Percentiles rank a stretch among this genome's conserved stretches.
These are phyloP conservation scores for Phoma sp. DNA, from an alignment of 2,329 filamentous ascomycete species.

Conservation along the genomic window DNA sequence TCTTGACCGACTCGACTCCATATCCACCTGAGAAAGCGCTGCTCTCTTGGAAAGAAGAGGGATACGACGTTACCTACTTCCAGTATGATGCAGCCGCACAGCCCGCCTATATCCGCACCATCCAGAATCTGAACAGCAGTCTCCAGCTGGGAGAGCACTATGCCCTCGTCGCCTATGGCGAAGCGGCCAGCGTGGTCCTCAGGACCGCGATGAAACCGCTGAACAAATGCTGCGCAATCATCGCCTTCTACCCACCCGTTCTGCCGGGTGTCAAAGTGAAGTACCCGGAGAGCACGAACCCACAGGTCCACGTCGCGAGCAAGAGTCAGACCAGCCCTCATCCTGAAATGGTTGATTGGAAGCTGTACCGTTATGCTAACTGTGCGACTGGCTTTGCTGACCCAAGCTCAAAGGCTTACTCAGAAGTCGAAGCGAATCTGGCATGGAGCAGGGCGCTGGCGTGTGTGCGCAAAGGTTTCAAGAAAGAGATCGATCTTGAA, in stretches of 20 bases:
- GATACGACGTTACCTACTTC: constrained; percentile 51
- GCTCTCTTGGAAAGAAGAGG: constrained; percentile 50
- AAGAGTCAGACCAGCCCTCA: constrained; percentile 39
- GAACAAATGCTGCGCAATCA: constrained; percentile 48
- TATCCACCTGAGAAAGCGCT: constrained; percentile 48
- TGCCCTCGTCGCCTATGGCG: constrained; percentile 48
- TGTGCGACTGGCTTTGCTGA: constrained; percentile 52
- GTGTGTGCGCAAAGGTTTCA: constrained; percentile 45
- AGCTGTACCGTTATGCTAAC: constrained; percentile 48
- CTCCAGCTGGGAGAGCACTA: constrained; percentile 48
- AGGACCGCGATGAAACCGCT: constrained; percentile 50
- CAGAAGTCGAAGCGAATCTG: constrained; percentile 50
- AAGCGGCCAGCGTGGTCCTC: constrained; percentile 50
- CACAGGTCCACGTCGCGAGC: constrained; percentile 51
- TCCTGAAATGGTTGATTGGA: constrained; percentile 46
- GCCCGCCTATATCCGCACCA: constrained; percentile 38
- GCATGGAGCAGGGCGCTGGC: constrained; percentile 52
- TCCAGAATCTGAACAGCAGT: constrained; percentile 48
- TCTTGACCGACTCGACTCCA: constrained; percentile 47
- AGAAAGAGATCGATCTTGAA: constrained; percentile 45
- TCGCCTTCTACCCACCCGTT: constrained; percentile 52
- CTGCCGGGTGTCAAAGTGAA: constrained; percentile 46
- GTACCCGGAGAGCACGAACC: constrained; percentile 47
- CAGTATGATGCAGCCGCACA: constrained; percentile 36
- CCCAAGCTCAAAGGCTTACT: constrained; percentile 45